Percentiles rank a stretch among this genome's conserved stretches.
Conservation (phyloP, 208 protist species). For the Trypanosoma congolense region DNA sequence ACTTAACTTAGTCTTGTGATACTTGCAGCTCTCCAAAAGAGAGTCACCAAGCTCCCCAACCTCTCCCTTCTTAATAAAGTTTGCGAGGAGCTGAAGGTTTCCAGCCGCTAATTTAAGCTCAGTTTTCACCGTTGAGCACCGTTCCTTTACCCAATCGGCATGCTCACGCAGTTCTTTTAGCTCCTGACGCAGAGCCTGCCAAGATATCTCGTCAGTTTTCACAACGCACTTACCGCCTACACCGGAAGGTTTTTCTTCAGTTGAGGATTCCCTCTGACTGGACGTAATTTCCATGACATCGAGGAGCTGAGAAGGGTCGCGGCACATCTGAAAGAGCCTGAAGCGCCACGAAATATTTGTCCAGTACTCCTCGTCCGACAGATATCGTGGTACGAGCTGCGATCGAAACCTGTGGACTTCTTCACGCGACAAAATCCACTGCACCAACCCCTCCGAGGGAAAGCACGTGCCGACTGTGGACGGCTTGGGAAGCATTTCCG, state of each 20-base stretch:
- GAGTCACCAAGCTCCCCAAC: slow-evolving; percentile 44
- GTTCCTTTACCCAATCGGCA: slow-evolving; percentile 19
- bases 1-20: slow-evolving; percentile 59
- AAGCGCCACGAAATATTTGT: slow-evolving; percentile 48
- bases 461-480: slow-evolving; percentile 2
- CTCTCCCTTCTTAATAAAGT: slow-evolving; percentile 43
- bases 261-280: slow-evolving; percentile 11
- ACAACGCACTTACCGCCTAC: slow-evolving; percentile 3
- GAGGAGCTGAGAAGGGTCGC: slow-evolving; percentile 22
- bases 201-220: slow-evolving; percentile 14
- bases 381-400: slow-evolving; percentile 36
- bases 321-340: slow-evolving; percentile 32
- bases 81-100: slow-evolving; percentile 57
- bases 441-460: slow-evolving; percentile 32
- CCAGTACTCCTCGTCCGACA: slow-evolving; percentile 52
- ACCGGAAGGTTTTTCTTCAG: background rate
- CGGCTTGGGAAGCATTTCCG: slow-evolving; percentile 3
- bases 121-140: slow-evolving; percentile 16
- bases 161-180: slow-evolving; percentile 18
- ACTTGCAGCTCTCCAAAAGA: slow-evolving; percentile 63
- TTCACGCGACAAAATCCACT: slow-evolving; percentile 27
- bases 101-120: slow-evolving; percentile 42
- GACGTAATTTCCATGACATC: slow-evolving; percentile 24
- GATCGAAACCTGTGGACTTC: slow-evolving; percentile 31
- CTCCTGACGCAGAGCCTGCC: slow-evolving; percentile 27